These are phyloP conservation scores for Vanrija sp. DNA, from an alignment of 1,284 basidiomycete genomes.

Conservation along the genomic window DNA sequence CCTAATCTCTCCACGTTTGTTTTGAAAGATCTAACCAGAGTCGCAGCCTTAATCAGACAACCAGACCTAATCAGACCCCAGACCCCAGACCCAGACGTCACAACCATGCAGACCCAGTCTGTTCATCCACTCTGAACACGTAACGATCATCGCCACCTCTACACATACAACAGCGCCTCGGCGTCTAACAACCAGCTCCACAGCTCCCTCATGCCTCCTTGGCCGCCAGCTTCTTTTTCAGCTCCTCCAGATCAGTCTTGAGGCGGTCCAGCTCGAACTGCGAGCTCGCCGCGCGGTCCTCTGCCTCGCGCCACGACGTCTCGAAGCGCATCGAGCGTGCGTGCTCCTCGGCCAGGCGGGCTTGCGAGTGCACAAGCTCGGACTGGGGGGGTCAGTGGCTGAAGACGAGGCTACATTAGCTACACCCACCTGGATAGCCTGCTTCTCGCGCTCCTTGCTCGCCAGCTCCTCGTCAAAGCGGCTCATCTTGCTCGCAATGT, in stretches of 20 bases:
- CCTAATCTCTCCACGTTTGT: no score
- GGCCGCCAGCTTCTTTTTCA: slow-evolving; percentile 25
- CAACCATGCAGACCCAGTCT: no score
- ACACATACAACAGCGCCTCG: slow-evolving; percentile 9
- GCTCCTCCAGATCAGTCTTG: slow-evolving; percentile 38
- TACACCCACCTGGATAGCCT: slow-evolving; percentile 29
- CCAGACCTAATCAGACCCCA: no score
- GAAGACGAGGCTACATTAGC: no score
- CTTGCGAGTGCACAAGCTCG: slow-evolving; percentile 20
- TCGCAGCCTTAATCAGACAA: no score
- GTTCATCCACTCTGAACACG: background rate
- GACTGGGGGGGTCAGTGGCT: slow-evolving; percentile 11
- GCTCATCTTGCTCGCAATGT: slow-evolving; percentile 19
- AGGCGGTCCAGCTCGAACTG: slow-evolving; percentile 42
- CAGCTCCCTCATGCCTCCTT: background rate
- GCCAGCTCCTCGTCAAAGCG: slow-evolving; percentile 21
- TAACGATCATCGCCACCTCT: background rate
- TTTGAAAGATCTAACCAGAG: no score
- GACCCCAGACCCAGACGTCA: no score
- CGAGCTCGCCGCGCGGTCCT: slow-evolving; percentile 36
- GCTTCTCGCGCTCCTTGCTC: slow-evolving; percentile 23
- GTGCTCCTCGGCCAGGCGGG: slow-evolving; percentile 30
- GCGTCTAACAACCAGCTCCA: background rate
- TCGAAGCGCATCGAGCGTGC: slow-evolving; percentile 32
- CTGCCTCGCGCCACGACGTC: slow-evolving; percentile 40